Evolutionary conservation across 306 rosid species (phyloP), one percentile per base, ranked within the genome.

Genomic region (Vigna trinervia): DNA sequence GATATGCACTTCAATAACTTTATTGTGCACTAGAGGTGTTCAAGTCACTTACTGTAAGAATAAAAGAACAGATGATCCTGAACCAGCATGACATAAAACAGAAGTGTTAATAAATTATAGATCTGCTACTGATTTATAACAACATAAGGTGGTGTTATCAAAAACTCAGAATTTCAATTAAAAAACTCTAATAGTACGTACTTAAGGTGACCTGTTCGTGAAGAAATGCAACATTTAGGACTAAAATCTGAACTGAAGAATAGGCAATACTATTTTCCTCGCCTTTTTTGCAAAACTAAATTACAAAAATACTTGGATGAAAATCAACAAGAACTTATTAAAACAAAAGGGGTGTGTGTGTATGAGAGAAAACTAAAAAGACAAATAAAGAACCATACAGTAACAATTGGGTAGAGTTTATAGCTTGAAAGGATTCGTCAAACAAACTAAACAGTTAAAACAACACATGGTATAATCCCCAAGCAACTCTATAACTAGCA

Each of bases 381-480:
- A 52, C 8, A 52, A 57, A 43, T 5, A 58, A 53, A 64, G 11
- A 39, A 47, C 26, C 77, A 56, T 15, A 41, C 1, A 36, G 38
- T 54, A 57, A 41, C 78, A n/a, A 15, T 14, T 50, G 14, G 15
- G 39, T 14, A 23, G 66, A 58, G 51, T 61, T 43, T 26, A 26
- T 13, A 12, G 32, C 57, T 23, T 3, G 36, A 61, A 30, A 11
- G 5, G 73, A 79, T 51, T 71, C 26, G 41, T 12, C 47, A 23
- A 51, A 48, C 26, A 32, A 54, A 67, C 57, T 20, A 50, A 32
- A 48, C 34, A 9, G 39, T 7, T 60, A 32, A 67, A 32, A 48
- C 70, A 50, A 47, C 76, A 60, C 20, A 66, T 20, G 36, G 38
- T 51, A 26, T 63, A 52, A 52, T 62, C 23, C 73, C 67, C 26